These are phyloP conservation scores for Darksidea phi DNA, from an alignment of 495 filamentous ascomycete genomes.

Conservation along the genomic window DNA sequence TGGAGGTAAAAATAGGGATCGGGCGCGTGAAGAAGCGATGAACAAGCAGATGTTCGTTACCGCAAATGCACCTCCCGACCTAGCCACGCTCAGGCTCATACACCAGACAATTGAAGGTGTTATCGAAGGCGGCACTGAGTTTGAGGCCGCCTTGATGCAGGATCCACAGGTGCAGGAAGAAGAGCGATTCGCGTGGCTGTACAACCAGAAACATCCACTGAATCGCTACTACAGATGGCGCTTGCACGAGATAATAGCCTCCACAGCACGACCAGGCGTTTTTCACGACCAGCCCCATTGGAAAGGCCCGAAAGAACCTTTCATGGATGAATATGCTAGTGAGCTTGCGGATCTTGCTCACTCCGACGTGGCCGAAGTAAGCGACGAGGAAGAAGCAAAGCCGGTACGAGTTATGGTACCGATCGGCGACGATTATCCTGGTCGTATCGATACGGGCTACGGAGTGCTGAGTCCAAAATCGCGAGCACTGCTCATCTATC, in stretches of 20 bases:
- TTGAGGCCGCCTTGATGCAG: constrained; percentile 91
- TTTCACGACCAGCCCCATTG: constrained; percentile 20
- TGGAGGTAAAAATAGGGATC: not conserved
- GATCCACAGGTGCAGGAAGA: constrained; percentile 74
- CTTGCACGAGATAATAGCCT: constrained; percentile 47
- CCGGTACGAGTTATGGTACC: constrained; percentile 16
- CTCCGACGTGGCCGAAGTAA: not conserved
- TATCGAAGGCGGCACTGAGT: constrained; percentile 76
- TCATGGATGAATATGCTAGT: not conserved
- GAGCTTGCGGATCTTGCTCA: not conserved
- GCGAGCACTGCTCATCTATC: constrained; percentile 76
- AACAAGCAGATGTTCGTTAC: constrained; percentile 3
- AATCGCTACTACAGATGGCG: constrained; percentile 89
- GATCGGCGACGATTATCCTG: constrained; percentile 37
- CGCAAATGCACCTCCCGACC: constrained; percentile 62
- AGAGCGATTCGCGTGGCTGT: constrained; percentile 92
- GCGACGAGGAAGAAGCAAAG: not conserved
- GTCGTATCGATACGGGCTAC: constrained; percentile 63
- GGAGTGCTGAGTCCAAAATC: constrained; percentile 69
- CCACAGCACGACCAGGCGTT: not conserved
- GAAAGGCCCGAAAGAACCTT: not conserved
- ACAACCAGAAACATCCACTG: constrained; percentile 76
- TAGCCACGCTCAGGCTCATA: constrained; percentile 77
- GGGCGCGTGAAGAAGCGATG: not conserved
- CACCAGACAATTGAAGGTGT: constrained; percentile 83